Base-by-base conservation (phyloP, 768 basidiomycete genomes). In the Rhizopogon roseolus region DNA sequence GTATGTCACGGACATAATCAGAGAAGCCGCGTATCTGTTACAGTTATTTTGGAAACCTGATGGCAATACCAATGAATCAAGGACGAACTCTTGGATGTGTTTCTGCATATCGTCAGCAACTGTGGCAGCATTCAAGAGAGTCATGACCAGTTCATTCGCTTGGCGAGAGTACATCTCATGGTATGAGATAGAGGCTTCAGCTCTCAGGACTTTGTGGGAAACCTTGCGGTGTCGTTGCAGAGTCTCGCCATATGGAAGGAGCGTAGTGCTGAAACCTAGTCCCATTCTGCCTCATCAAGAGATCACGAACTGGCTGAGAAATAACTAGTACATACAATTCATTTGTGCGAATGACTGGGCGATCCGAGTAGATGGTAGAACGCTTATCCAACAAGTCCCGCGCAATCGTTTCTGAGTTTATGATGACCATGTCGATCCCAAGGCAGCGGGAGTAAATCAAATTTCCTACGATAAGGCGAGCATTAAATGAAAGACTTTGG, bases 181-280 rank as follows among this genome's bases (percentile, higher is more conserved):
- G 37, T 53, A 55, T 28, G 36, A 38, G 16, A 22, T 13, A 8
- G 27, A 37, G 9, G 40, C 38, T 41, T 55, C 54, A 3, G 22
- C 40, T 16, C 50, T 40, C 17, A 60, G 52, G 17, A 38, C 46
- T n/a, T 60, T 43, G 32, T 54, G 45, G 19, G 57, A 43, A 14
- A 57, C 45, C 41, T 46, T 41, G 36, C 60, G 59, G 36, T 60
- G 58, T 32, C 41, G 37, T 28, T 50, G 52, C 53, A 59, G 52
- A 9, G 28, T 14, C 8, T 51, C 49, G 14, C 60, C 60, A 39
- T 61, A 61, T 16, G 54, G 55, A 34, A 60, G 52, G 17, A 59
- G 28, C 3, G 29, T 32, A 22, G 54, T 50, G 38, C 34, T 53
- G 54, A 59, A 60, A 49, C 41, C 41, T 50, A n/a, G n/a, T n/a